Evolutionary conservation across 352 stramenopile species (phyloP).

Genomic region (Globisporangium ultimum): DNA sequence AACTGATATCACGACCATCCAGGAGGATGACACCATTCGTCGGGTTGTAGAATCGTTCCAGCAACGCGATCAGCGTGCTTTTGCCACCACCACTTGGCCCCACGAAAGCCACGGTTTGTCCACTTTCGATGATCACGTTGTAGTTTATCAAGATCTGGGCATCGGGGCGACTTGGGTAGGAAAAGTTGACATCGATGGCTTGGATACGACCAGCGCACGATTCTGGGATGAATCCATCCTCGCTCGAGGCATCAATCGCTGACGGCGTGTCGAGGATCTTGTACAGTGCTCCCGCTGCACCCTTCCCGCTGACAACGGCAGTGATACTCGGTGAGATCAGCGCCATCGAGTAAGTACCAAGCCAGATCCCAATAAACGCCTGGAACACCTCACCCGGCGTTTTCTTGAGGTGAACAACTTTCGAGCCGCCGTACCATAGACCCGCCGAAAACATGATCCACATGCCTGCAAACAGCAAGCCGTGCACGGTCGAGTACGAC

Average conservation of each 20-base stretch:
- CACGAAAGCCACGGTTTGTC: constrained; percentile 30
- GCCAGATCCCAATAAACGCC: constrained; percentile 36
- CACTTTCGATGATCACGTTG: constrained; percentile 25
- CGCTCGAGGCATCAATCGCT: constrained; percentile 35
- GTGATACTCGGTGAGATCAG: constrained; percentile 41
- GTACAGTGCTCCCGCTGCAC: constrained; percentile 37
- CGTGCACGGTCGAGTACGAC: constrained; percentile 19
- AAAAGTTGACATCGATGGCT: constrained; percentile 50
- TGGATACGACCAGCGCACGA: constrained; percentile 35
- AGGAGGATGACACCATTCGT: constrained; percentile 64
- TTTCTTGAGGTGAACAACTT: constrained; percentile 30
- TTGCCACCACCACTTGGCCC: constrained; percentile 28
- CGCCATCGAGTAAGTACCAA: constrained; percentile 34
- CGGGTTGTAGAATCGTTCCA: constrained; percentile 90
- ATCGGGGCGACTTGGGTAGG: constrained; percentile 58
- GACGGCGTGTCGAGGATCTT: constrained; percentile 46
- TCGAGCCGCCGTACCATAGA: constrained; percentile 49
- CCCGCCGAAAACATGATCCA: constrained; percentile 42
- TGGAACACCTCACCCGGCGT: constrained; percentile 33
- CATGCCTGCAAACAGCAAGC: constrained; percentile 33
- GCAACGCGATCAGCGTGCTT: constrained; percentile 44
- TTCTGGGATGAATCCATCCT: constrained; percentile 17
- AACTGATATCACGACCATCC: constrained; percentile 73
- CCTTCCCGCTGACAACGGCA: constrained; percentile 33
- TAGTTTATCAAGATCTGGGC: constrained; percentile 27